Evolutionary conservation across 2,329 filamentous ascomycete species (phyloP).

Genomic region (Talaromyces sp.): DNA sequence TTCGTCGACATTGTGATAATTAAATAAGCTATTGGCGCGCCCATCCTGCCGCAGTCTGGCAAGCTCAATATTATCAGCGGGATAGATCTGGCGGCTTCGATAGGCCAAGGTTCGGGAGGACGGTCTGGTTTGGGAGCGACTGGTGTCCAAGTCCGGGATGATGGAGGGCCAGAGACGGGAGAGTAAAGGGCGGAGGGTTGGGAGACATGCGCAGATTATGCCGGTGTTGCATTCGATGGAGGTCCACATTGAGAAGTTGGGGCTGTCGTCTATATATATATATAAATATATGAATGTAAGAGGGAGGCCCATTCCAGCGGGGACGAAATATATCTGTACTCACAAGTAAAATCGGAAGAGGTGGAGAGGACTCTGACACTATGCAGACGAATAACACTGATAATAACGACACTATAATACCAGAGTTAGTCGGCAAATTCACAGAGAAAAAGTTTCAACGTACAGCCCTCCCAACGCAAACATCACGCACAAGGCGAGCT

Average conservation of each 20-base stretch:
- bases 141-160: background rate
- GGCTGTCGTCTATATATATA: slow-evolving; percentile 25
- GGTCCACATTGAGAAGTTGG: slow-evolving; percentile 32
- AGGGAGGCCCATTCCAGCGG: background rate
- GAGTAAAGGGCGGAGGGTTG: slow-evolving; percentile 32
- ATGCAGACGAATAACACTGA: slow-evolving; percentile 28
- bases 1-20: background rate
- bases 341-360: slow-evolving; percentile 31
- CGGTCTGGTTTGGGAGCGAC: background rate
- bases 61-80: background rate
- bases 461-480: slow-evolving; percentile 38
- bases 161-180: slow-evolving; percentile 21
- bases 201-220: slow-evolving; percentile 38
- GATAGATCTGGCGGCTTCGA: background rate
- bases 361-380: slow-evolving; percentile 27
- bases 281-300: background rate
- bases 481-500: slow-evolving; percentile 34
- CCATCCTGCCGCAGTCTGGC: background rate
- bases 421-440: slow-evolving; percentile 17
- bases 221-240: slow-evolving; percentile 36
- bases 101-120: background rate
- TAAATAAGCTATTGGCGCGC: background rate
- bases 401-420: slow-evolving; percentile 15
- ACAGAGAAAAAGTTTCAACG: slow-evolving; percentile 12
- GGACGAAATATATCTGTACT: background rate